phyloP scores from a whole-genome alignment of 805 yeast species.

The Cyberlindnera xylosilytica region DNA sequence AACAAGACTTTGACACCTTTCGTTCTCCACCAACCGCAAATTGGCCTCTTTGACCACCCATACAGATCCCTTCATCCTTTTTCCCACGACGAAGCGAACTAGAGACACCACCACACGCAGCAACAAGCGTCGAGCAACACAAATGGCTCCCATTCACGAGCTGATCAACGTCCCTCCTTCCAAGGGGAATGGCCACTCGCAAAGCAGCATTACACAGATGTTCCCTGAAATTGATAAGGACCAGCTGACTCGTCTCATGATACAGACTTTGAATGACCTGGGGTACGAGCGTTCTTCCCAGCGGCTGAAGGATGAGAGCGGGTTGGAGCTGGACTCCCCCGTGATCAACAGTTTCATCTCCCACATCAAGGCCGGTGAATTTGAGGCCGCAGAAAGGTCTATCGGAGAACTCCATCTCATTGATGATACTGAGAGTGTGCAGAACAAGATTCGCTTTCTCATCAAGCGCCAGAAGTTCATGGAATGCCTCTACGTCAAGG shows the following conservation, averaged over 20 bases:
- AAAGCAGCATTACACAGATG: neutral
- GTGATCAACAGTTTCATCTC: slow-evolving; percentile 38
- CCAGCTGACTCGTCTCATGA: slow-evolving; percentile 46
- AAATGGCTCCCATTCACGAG: slow-evolving; percentile 21
- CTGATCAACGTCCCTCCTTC: slow-evolving; percentile 7
- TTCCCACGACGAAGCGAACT: too few species aligned
- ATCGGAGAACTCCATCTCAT: slow-evolving; percentile 25
- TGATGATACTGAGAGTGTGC: slow-evolving; percentile 15
- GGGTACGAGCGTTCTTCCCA: slow-evolving; percentile 42
- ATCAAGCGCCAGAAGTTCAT: slow-evolving; percentile 40
- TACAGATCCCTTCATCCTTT: too few species aligned
- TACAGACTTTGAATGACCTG: slow-evolving; percentile 48
- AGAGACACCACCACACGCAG: neutral
- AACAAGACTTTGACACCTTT: too few species aligned
- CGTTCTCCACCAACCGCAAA: too few species aligned
- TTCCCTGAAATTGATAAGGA: slow-evolving; percentile 24
- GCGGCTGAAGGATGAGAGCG: slow-evolving; percentile 39
- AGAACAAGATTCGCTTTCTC: slow-evolving; percentile 27
- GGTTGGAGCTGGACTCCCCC: slow-evolving; percentile 39
- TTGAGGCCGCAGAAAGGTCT: slow-evolving; percentile 34
- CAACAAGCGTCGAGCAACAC: neutral
- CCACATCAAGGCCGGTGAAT: slow-evolving; percentile 40
- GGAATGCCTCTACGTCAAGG: slow-evolving; percentile 36
- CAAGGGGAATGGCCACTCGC: neutral
- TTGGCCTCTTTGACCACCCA: too few species aligned